Percentiles rank a stretch among this genome's conserved stretches.
These are phyloP conservation scores for Aspergillus ustus DNA, from an alignment of 2,329 filamentous ascomycete genomes.

Conservation along the genomic window DNA sequence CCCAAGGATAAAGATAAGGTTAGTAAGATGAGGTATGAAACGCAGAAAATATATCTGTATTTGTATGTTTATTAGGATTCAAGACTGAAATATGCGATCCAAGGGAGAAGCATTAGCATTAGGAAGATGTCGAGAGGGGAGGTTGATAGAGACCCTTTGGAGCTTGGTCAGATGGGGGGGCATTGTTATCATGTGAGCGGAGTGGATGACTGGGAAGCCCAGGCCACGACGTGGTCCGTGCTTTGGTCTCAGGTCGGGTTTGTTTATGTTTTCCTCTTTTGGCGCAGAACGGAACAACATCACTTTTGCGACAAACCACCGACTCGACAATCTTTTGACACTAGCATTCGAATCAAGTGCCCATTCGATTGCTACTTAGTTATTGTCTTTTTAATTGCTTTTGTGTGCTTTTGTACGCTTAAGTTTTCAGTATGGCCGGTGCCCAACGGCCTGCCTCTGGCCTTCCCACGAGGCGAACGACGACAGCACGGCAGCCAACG, in stretches of 20 bases:
- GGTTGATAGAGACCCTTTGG: background rate
- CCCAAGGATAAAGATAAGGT: background rate
- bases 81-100: background rate
- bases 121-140: background rate
- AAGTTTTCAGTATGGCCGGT: constrained; percentile 55
- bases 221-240: constrained; percentile 23
- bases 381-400: background rate
- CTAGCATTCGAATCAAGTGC: background rate
- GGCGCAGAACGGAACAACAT: constrained; percentile 24
- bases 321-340: background rate
- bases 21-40: background rate
- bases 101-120: background rate
- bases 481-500: constrained; percentile 54
- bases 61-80: background rate
- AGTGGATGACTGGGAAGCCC: constrained; percentile 25
- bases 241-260: constrained; percentile 20
- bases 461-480: constrained; percentile 53
- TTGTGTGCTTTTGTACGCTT: background rate
- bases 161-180: constrained; percentile 16
- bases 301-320: constrained; percentile 9
- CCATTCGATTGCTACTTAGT: background rate
- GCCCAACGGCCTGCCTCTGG: constrained; percentile 55
- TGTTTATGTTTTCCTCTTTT: constrained; percentile 39
- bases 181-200: constrained; percentile 34
- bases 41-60: background rate